Conservation (phyloP, 192 early-diverging fungal genomes). For the Mycoemilia scoparia region DNA sequence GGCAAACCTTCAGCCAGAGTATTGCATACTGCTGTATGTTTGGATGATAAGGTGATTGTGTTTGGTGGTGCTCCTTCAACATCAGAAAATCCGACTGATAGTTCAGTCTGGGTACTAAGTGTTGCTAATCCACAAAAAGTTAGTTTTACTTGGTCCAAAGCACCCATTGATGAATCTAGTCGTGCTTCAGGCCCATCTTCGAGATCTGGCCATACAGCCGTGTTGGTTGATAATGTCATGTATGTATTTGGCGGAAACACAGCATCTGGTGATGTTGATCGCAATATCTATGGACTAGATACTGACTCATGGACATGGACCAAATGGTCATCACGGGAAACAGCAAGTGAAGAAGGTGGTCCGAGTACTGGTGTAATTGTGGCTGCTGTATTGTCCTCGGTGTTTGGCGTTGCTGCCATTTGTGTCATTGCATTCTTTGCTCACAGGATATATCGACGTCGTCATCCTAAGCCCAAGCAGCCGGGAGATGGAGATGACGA, state of each 20-base stretch:
- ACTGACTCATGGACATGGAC: slow-evolving; percentile 40
- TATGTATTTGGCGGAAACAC: slow-evolving; percentile 54
- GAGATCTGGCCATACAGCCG: slow-evolving; percentile 44
- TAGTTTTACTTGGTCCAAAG: slow-evolving; percentile 21
- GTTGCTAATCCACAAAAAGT: slow-evolving; percentile 3
- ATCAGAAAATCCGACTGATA: slow-evolving; percentile 21
- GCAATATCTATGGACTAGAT: slow-evolving; percentile 46
- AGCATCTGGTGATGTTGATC: slow-evolving; percentile 30
- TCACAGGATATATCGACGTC: too few species aligned
- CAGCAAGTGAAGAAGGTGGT: slow-evolving; percentile 3
- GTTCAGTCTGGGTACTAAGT: slow-evolving; percentile 28
- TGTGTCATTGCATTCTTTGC: too few species aligned
- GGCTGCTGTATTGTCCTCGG: slow-evolving; percentile 25
- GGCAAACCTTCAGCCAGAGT: slow-evolving; percentile 34
- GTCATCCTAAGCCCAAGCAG: too few species aligned
- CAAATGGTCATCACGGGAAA: slow-evolving; percentile 19
- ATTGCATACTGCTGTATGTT: slow-evolving; percentile 46
- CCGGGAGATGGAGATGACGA: too few species aligned
- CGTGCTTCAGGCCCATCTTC: slow-evolving; percentile 28
- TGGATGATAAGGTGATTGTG: slow-evolving; percentile 45
- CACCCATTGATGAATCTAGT: slow-evolving; percentile 12
- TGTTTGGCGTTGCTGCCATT: slow-evolving; percentile 23
- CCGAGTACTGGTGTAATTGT: slow-evolving; percentile 22
- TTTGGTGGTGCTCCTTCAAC: slow-evolving; percentile 34
- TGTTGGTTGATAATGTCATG: slow-evolving; percentile 35